These are phyloP conservation scores for Fremontodendron californicum DNA, from an alignment of 345 rosid genomes.

Conservation along the genomic window DNA sequence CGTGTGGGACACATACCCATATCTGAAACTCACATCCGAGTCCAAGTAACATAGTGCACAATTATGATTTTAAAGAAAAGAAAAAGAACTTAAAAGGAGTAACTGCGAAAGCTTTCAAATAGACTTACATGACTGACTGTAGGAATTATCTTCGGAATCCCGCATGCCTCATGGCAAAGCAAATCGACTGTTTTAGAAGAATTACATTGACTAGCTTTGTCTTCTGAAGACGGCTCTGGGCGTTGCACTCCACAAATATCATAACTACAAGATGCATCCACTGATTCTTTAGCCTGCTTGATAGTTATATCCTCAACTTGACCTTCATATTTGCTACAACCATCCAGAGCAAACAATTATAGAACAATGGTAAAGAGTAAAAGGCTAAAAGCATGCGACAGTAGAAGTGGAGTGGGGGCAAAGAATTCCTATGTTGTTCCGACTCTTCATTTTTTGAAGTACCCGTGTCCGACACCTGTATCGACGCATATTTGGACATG, in stretches of 20 bases:
- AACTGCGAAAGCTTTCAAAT: neutral
- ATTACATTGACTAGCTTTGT: slow-evolving; percentile 6
- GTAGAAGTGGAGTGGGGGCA: neutral
- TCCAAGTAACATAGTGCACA: neutral
- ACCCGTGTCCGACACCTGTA: too few species aligned
- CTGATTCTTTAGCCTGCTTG: slow-evolving; percentile 16
- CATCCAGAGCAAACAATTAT: slow-evolving; percentile 19
- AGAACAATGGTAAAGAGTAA: neutral
- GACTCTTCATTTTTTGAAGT: too few species aligned
- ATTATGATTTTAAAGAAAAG: neutral
- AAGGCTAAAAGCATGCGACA: neutral
- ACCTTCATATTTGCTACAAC: slow-evolving; percentile 46
- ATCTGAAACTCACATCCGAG: too few species aligned
- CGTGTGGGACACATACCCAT: too few species aligned
- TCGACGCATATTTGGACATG: too few species aligned
- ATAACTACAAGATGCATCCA: slow-evolving; percentile 7
- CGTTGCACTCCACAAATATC: slow-evolving; percentile 18
- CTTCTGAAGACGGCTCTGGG: slow-evolving; percentile 18
- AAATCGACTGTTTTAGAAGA: slow-evolving; percentile 9
- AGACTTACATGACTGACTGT: slow-evolving; percentile 51
- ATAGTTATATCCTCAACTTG: slow-evolving; percentile 30
- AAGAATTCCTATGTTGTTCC: neutral
- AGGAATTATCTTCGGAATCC: slow-evolving; percentile 56
- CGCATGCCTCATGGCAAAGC: slow-evolving; percentile 23
- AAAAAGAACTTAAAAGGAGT: neutral